Conservation (phyloP, 108 stramenopile genomes). For the Aureococcus anophagefferens region DNA sequence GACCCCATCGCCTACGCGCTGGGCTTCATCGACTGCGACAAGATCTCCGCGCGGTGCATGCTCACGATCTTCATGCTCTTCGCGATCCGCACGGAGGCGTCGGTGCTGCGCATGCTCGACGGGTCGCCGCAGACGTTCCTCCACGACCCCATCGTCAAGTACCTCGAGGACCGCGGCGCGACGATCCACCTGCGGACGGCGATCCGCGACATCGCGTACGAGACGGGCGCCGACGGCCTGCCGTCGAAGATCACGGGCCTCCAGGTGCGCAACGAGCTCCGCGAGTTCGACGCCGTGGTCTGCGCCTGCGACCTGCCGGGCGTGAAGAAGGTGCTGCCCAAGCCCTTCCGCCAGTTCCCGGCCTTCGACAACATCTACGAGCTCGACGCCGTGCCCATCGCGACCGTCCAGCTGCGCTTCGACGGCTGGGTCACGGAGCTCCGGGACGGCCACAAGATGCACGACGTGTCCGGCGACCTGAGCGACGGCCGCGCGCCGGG, state of each 20-base stretch:
- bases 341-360: slow-evolving; percentile 64
- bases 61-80: slow-evolving; percentile 93
- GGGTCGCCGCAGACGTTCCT: slow-evolving; percentile 83
- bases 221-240: slow-evolving; percentile 59
- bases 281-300: slow-evolving; percentile 74
- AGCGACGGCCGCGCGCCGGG: slow-evolving; percentile 73
- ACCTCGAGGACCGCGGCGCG: slow-evolving; percentile 74
- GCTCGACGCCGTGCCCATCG: slow-evolving; percentile 85
- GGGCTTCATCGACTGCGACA: slow-evolving; percentile 90
- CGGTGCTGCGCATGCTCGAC: slow-evolving; percentile 83
- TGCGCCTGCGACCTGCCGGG: slow-evolving; percentile 86
- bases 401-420: slow-evolving; percentile 90
- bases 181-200: slow-evolving; percentile 61
- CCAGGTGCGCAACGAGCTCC: slow-evolving; percentile 52
- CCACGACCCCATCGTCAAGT: slow-evolving; percentile 87
- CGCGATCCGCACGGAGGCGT: slow-evolving; percentile 89
- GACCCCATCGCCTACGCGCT: slow-evolving; percentile 93
- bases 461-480: slow-evolving; percentile 73
- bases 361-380: slow-evolving; percentile 93
- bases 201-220: slow-evolving; percentile 66
- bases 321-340: slow-evolving; percentile 83
- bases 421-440: slow-evolving; percentile 95
- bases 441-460: slow-evolving; percentile 70
- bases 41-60: slow-evolving; percentile 89
- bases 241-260: slow-evolving; percentile 70